Base-by-base conservation (phyloP, 2,329 filamentous ascomycete species). In the Penicillium digitatum region DNA sequence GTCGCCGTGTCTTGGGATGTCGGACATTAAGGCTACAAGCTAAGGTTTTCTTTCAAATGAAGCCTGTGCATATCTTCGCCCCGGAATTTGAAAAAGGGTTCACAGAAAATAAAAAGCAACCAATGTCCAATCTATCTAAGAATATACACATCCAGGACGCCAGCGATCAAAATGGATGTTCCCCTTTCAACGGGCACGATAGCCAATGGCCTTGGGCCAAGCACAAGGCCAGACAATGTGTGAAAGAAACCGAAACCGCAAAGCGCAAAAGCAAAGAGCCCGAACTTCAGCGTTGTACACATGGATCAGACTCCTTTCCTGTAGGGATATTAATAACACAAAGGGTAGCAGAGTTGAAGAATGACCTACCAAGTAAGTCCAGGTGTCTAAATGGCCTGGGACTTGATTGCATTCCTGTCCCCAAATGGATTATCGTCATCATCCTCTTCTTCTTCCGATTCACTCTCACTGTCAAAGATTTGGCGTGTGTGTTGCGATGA, bases 401-500 rank as follows among this genome's bases (percentile, higher is more conserved):
- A 72, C 22, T 60, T 60, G 35, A 76, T 73, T 14, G 85, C 88
- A 69, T 95, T 92, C 39, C 82, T 83, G 70, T 96, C 90, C 4
- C 88, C 89, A 71, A 96, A 96, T 0, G 91, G 91, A 68, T 95
- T 84, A 60, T 94, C 82, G n/a, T 91, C 88, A 40, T 90, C 87
- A n/a, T 88, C 86, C 8, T 88, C 86, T 3, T 82, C 86, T 3
- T 82, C 82, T 29, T 74, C 77, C 2, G 74, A 69, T 56, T 84
- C 81, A 45, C 80, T 80, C 12, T 85, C 82, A 16, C 80, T 81
- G n/a, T 82, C 78, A 31, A 78, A 74, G 34, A 72, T 72, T n/a
- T 57, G 61, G 29, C 52, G 65, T 16, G 49, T 61, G 20, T 61
- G 63, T 22, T 55, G 59, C 16, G 62, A 59, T 1, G 59, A 62